Evolutionary conservation across 495 filamentous ascomycete genomes (phyloP), one percentile per base, ranked within the genome.

Genomic region (Lineolata rhizophorae): DNA sequence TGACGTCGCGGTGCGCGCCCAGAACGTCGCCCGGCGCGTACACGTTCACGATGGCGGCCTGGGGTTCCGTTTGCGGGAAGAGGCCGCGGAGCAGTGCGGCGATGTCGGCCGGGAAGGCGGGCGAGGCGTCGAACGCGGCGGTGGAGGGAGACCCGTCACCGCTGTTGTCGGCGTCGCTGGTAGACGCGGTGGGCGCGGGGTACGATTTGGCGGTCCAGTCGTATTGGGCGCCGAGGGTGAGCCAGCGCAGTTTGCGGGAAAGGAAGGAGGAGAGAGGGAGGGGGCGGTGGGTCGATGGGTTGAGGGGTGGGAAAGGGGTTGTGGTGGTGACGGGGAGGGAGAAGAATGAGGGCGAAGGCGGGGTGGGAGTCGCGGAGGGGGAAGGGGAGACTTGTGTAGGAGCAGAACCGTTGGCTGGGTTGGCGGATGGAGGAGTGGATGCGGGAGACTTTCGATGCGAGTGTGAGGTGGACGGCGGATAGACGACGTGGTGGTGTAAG

Each of bases 151-250:
- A n/a, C n/a, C n/a, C n/a, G n/a, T n/a, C n/a, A n/a, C n/a, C n/a
- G n/a, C n/a, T n/a, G n/a, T n/a, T n/a, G n/a, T n/a, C n/a, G n/a
- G n/a, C n/a, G n/a, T n/a, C n/a, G n/a, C n/a, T n/a, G n/a, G n/a
- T n/a, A n/a, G n/a, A n/a, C 15, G 8, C 6, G 6, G 28, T 6
- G 30, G 60, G 62, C 2, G 50, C 43, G 0, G 83, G 81, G 47
- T 94, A 93, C 18, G 61, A 52, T 44, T 90, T 82, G 21, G 63
- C 59, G 2, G 80, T 84, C 85, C 85, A 93, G 52, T 95, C 75
- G 52, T 95, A 92, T 45, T 94, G 83, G 0, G 79, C 82, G 18
- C 85, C 87, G 8, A 95, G 61, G 4, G 85, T 93, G 10, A 91
- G 64, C 87, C 85, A 94, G 28, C 81, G 78, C 4, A 94, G 65